Base-by-base conservation (phyloP, 371 early-diverging fungal species). In the Mucor racemosus region DNA sequence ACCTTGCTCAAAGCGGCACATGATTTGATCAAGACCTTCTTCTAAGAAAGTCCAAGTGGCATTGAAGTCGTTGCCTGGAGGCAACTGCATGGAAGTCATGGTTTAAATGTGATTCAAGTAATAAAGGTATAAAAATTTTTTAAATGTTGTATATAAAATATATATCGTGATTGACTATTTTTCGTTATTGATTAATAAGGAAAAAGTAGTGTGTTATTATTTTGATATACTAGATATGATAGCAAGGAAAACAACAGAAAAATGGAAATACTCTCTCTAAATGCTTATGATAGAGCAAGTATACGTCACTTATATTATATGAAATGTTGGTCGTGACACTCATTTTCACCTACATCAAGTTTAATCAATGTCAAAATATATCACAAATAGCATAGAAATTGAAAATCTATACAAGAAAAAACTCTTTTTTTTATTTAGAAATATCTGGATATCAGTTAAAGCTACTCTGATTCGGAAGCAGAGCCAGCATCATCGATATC, bases 21-120 rank as follows among this genome's bases (percentile, higher is more conserved):
- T 87, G 75, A 97, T 92, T 68, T 86, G 87, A 72, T 94, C 89
- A 65, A 95, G 83, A 34, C 96, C 95, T 46, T 79, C 83, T 70
- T 90, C 86, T 34, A 97, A 75, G 55, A 86, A 87, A 26, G 69
- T 69, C 96, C 96, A 95, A n/a, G 92, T 92, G 19, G 85, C 84
- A 56, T 80, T 73, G 59, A 90, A 84, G 65, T 87, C 87, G 62
- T 70, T 78, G 40, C 79, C 76, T 31, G 80, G 73, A 35, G 83
- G 83, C 58, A 83, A 61, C 58, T 72, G 74, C 67, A 64, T 66
- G 33, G 68, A 56, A 42, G 65, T 67, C 74, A 73, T 76, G 26
- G 41, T 63, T 44, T 26, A 42, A 42, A 15, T 42, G 5, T 15
- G n/a, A 15, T 42, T 42, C 42, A 42, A 42, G n/a, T 42, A 42